A percentile compares a stretch with the other conserved stretches of the same genome.
These are phyloP conservation scores for Nyssa sinensis DNA, from an alignment of 148 eudicot genomes.

Conservation along the genomic window DNA sequence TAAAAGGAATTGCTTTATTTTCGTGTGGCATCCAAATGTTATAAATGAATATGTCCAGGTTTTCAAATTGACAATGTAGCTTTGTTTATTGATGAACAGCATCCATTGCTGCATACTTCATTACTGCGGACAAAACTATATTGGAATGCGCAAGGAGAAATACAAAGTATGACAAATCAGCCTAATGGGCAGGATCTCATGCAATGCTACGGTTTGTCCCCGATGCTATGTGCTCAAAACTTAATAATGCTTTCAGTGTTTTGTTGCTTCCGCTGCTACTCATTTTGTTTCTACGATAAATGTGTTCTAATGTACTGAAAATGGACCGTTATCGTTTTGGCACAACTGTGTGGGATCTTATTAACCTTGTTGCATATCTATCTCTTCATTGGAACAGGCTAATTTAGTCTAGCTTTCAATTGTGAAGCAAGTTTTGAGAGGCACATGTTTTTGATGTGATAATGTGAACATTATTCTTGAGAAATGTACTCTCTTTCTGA, in stretches of 20 bases:
- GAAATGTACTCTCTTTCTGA: no score
- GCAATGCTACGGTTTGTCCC: background rate
- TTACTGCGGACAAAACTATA: constrained; percentile 79
- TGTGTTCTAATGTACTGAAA: background rate
- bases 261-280: background rate
- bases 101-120: constrained; percentile 74
- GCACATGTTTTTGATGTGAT: background rate
- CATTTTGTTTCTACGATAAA: background rate
- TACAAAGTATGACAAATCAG: constrained; percentile 39
- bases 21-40: background rate
- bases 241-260: background rate
- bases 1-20: background rate
- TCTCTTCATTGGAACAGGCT: background rate
- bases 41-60: background rate
- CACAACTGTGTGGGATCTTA: background rate
- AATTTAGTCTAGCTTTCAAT: background rate
- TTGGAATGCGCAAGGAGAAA: constrained; percentile 72
- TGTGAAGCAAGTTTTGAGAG: background rate
- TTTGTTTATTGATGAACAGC: constrained; percentile 36
- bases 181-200: constrained; percentile 16
- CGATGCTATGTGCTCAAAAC: background rate
- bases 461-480: background rate
- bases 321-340: background rate
- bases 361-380: no score
- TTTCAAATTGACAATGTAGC: background rate